Evolutionary conservation across 306 rosid species (phyloP).

Genomic region (Coriaria nepalensis): DNA sequence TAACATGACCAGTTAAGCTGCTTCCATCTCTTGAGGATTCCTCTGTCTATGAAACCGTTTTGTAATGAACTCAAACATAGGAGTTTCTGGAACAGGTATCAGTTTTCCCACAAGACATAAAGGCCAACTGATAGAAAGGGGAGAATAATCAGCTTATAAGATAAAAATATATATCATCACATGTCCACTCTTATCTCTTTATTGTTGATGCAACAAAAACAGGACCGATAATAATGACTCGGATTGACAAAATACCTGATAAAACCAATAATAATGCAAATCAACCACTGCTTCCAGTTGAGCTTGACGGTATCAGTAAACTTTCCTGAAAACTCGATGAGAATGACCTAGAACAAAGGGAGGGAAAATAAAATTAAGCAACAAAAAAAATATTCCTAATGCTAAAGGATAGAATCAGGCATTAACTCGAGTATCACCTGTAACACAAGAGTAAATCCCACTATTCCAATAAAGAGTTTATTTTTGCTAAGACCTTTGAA

Average conservation of each 20-base stretch:
- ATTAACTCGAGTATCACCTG: constrained; percentile 41
- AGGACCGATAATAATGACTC: no score
- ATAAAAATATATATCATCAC: no score
- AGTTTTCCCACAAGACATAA: constrained; percentile 68
- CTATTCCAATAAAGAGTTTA: constrained; percentile 67
- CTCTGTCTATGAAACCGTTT: constrained; percentile 5
- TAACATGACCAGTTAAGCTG: no score
- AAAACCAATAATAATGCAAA: constrained; percentile 50
- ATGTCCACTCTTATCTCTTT: no score
- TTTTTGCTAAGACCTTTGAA: constrained; percentile 63
- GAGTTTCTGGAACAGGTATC: constrained; percentile 47
- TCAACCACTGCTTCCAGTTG: constrained; percentile 65
- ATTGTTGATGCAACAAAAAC: no score
- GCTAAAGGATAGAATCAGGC: not conserved
- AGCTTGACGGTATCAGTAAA: constrained; percentile 54
- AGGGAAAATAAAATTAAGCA: not conserved
- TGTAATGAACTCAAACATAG: constrained; percentile 11
- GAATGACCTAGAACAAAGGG: constrained; percentile 36
- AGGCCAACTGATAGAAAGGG: constrained; percentile 62
- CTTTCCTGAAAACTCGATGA: constrained; percentile 69
- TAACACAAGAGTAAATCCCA: constrained; percentile 49
- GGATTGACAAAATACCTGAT: constrained; percentile 33
- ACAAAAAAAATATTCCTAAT: not conserved
- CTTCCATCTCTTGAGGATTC: constrained; percentile 10
- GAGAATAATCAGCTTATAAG: not conserved